phyloP scores from a whole-genome alignment of 208 protist species.

The Trypanosoma congolense region DNA sequence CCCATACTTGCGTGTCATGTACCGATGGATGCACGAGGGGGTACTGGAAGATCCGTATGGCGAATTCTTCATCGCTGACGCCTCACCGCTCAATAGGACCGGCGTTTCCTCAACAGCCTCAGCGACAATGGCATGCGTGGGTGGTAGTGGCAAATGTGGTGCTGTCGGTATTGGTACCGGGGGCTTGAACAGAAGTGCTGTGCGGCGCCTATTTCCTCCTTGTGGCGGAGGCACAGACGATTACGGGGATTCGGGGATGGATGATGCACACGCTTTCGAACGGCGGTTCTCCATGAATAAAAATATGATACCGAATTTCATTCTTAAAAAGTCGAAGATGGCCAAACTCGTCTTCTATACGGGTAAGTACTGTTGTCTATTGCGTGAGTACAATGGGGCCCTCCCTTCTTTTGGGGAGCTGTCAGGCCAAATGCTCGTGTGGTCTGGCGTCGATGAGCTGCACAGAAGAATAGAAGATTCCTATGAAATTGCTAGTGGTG shows the following conservation, averaged over 20 bases:
- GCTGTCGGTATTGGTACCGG: no score
- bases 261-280: conserved; percentile 53
- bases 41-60: conserved; percentile 74
- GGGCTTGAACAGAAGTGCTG: conserved; percentile 11
- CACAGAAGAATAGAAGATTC: conserved; percentile 67
- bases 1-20: conserved; percentile 74
- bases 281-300: conserved; percentile 85
- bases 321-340: conserved; percentile 46
- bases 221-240: conserved; percentile 15
- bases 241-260: conserved; percentile 19
- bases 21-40: conserved; percentile 81
- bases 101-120: not conserved
- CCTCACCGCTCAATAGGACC: not conserved
- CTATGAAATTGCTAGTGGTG: conserved; percentile 70
- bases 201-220: conserved; percentile 19
- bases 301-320: conserved; percentile 69
- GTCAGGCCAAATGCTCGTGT: conserved; percentile 42
- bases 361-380: conserved; percentile 83
- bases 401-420: conserved; percentile 52
- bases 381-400: conserved; percentile 70
- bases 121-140: conserved; percentile 8
- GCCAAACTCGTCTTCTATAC: conserved; percentile 83
- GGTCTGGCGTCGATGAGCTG: conserved; percentile 60
- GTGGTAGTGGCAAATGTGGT: no score
- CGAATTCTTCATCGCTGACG: conserved; percentile 84